Base-by-base conservation (phyloP, 495 filamentous ascomycete species). In the Extremus antarcticus region DNA sequence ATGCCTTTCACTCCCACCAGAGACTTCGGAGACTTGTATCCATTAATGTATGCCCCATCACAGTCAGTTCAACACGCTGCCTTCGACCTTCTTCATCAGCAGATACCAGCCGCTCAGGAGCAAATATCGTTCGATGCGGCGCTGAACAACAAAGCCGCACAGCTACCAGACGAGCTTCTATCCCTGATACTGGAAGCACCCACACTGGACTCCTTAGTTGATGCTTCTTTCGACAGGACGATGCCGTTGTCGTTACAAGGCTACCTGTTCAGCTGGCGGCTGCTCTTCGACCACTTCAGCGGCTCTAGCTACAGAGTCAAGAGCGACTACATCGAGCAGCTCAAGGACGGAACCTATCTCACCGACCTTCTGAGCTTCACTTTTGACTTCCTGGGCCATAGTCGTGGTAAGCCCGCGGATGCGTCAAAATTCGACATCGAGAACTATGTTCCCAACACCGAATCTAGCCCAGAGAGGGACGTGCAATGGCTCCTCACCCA, bases 201-300 rank as follows among this genome's bases (percentile, higher is more conserved):
- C 17, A 68, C 65, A 1, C 48, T 65, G 67, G 75, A 67, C 58
- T 56, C 61, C 1, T 51, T 76, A 8, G 64, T 47, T n/a, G 66
- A 68, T 21, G 66, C 68, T 46, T 63, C 62, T 25, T 71, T 75
- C 41, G 67, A 76, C 76, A n/a, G 71, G 52, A 52, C 65, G 55
- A 68, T 94, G 70, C 71, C 82, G 64, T 50, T 68, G 20, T 51
- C 71, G 57, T 50, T 77, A 60, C 76, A 86, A 47, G 81, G 83
- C 3, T 99, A 95, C 65, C 76, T 97, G n/a, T 71, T 95, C 24
- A 86, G 89, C 40, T 97, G 92, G 92, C 79, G 88, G 54, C 71
- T 97, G 15, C 79, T 95, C 2, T 96, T 94, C 64, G 89, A 92
- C 61, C 85, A 90, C 55, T 92, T 92, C 65, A 72, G 76, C 47